Base-by-base conservation (phyloP, 345 rosid species). In the Geranium rotundifolium region DNA sequence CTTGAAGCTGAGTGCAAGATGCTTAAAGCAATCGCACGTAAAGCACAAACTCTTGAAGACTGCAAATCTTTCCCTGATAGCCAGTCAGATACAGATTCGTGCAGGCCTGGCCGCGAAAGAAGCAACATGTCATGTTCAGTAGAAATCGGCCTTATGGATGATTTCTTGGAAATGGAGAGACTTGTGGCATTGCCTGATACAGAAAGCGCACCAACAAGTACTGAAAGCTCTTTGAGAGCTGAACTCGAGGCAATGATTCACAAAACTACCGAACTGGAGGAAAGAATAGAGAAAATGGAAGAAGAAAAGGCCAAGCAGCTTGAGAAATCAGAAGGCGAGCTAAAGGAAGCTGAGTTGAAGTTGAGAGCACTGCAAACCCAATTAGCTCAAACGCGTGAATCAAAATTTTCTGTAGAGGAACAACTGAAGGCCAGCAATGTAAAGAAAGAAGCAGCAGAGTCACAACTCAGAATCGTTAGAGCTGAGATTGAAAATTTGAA, bases 81-180 rank as follows among this genome's bases (percentile, higher is more conserved):
- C 74, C 96, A 82, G 66, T 84, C 95, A 34, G 88, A 87, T 62
- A 65, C 69, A 66, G 87, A 87, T 8, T 87, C 79, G 68, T 62
- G 63, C 19, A 74, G 64, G 56, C 68, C 70, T 17, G 63, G 70
- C 66, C 70, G 65, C 9, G 77, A 72, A 46, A 79, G 78, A 63
- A 80, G 69, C 50, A 57, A 70, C 0, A 70, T 77, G 76, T 59
- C 73, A 64, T 69, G 85, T 65, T 72, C 80, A 4, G 64, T 67
- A 50, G 82, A 83, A 55, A 75, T 84, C 41, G 80, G 82, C 77
- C 85, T 93, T 71, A 84, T 93, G 99, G 97, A 89, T 75, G 99
- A 92, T 72, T 92, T 92, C 78, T 87, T 92, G 17, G 98, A 92
- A 79, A 89, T 92, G 95, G 91, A 89, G 67, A 86, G 79, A 77